A percentile compares a stretch with the other conserved stretches of the same genome.
These are phyloP conservation scores for Boletus insuetus DNA, from an alignment of 768 basidiomycete species.

Conservation along the genomic window DNA sequence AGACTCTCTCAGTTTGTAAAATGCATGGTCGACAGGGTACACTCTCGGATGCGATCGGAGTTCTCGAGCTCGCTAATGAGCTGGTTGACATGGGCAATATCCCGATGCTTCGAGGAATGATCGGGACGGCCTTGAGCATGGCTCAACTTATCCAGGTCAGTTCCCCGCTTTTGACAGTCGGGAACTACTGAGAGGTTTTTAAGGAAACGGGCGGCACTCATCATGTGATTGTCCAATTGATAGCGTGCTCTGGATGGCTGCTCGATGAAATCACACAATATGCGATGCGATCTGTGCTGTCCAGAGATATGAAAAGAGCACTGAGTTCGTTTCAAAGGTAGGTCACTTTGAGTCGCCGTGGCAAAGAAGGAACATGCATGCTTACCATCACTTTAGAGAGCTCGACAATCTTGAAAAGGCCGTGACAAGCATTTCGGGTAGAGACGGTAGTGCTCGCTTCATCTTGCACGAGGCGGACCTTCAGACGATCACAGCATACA, in stretches of 20 bases:
- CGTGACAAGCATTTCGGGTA: constrained; percentile 5
- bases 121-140: constrained; percentile 6
- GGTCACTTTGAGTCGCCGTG: neutral
- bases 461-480: constrained; percentile 10
- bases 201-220: constrained; percentile 14
- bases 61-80: constrained; percentile 6
- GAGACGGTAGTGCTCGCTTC: constrained; percentile 4
- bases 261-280: constrained; percentile 8
- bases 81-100: constrained; percentile 3
- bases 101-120: constrained; percentile 7
- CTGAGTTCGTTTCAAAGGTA: constrained; percentile 7
- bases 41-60: constrained; percentile 1
- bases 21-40: neutral
- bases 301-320: constrained; percentile 1
- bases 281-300: neutral
- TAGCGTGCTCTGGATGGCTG: constrained; percentile 14
- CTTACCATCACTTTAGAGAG: constrained; percentile 1
- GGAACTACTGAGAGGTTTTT: neutral
- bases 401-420: constrained; percentile 4
- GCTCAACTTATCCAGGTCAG: constrained; percentile 13
- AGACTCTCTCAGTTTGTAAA: constrained; percentile 4
- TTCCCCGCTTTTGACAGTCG: neutral
- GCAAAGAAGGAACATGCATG: no score
- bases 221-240: constrained; percentile 10
- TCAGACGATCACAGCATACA: constrained; percentile 4